Conservation (phyloP, 2,329 filamentous ascomycete genomes). For the Kalaharituber pfeilii region DNA sequence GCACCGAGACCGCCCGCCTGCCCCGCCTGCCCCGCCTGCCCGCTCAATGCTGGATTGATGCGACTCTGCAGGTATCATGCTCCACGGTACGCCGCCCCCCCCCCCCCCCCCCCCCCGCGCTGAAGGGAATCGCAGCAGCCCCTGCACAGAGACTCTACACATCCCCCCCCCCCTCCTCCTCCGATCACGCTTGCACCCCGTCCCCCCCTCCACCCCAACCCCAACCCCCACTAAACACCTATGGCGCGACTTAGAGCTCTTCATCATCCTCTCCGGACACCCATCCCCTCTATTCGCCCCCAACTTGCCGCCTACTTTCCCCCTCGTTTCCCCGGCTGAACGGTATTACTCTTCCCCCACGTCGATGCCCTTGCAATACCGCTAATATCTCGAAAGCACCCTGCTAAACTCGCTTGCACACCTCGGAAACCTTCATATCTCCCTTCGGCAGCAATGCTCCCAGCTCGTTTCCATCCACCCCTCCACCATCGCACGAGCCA, state of each 20-base stretch:
- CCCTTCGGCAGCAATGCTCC: conserved; percentile 48
- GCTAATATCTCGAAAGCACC: conserved; percentile 35
- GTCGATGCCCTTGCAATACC: neutral
- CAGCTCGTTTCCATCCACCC: conserved; percentile 52
- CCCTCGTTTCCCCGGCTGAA: conserved; percentile 35
- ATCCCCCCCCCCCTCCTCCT: too few relatives aligned
- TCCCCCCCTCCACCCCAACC: too few relatives aligned
- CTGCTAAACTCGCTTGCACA: conserved; percentile 60
- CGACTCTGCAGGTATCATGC: conserved; percentile 40
- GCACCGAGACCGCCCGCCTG: neutral
- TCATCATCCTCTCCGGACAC: conserved; percentile 88
- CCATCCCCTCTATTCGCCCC: conserved; percentile 67
- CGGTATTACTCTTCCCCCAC: conserved; percentile 18
- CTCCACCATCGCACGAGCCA: conserved; percentile 72
- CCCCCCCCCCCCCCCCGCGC: too few relatives aligned
- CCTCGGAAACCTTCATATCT: conserved; percentile 61
- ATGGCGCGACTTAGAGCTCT: too few relatives aligned
- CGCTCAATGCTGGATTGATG: neutral
- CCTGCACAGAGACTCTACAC: too few relatives aligned
- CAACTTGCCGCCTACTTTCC: conserved; percentile 31
- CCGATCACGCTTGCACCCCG: too few relatives aligned
- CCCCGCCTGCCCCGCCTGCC: neutral
- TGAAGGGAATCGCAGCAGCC: too few relatives aligned
- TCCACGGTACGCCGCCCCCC: conserved; percentile 39
- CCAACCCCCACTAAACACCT: too few relatives aligned